These are phyloP conservation scores for Cyberlindnera xylosilytica DNA, from an alignment of 805 yeast genomes.

Conservation along the genomic window DNA sequence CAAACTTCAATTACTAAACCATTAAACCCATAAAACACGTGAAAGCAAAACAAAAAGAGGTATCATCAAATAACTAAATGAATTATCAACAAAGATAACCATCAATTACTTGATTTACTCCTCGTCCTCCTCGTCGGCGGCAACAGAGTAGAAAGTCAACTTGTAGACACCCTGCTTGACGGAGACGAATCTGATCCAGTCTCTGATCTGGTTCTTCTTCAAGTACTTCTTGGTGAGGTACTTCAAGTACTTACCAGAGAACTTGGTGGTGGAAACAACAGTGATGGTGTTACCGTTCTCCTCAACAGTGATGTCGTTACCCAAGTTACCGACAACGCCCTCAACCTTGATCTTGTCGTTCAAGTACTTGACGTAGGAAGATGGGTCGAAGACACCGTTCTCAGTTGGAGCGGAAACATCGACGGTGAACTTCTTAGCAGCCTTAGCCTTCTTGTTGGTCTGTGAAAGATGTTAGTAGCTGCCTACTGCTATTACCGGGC, in stretches of 20 bases:
- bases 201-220: constrained; percentile 99
- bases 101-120: constrained; percentile 52
- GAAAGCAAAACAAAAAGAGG: constrained; percentile 14
- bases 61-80: constrained; percentile 16
- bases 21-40: constrained; percentile 18
- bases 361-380: constrained; percentile 96
- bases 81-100: constrained; percentile 11
- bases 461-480: constrained; percentile 40
- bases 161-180: constrained; percentile 93
- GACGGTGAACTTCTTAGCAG: constrained; percentile 86
- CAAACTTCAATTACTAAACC: constrained; percentile 13
- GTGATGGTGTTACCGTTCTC: constrained; percentile 89
- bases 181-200: constrained; percentile 99
- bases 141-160: constrained; percentile 98
- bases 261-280: constrained; percentile 84
- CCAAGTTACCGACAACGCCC: constrained; percentile 93
- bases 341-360: constrained; percentile 99
- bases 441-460: constrained; percentile 81
- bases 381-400: constrained; percentile 96
- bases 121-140: constrained; percentile 94
- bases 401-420: constrained; percentile 97
- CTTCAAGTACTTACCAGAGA: constrained; percentile 99
- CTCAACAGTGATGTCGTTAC: constrained; percentile 87
- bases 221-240: constrained; percentile 99
- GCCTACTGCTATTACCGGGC: constrained; percentile 65